Evolutionary conservation across 176 grass and related monocot species (phyloP).

Genomic region (Thinopyrum elongatum): DNA sequence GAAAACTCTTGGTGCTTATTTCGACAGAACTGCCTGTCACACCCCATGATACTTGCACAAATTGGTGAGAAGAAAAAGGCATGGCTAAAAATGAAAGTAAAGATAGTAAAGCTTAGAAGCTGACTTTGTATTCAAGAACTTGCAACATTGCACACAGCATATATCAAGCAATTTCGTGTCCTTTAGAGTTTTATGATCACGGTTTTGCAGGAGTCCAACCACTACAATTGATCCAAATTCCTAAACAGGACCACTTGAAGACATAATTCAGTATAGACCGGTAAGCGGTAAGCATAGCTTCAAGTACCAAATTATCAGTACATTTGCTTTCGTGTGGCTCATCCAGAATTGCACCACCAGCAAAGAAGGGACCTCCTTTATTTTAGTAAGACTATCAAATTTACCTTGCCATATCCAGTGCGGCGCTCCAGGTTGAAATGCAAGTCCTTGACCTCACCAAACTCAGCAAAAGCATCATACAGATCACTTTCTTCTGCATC

Average conservation of each 20-base stretch:
- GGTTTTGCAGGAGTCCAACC: not conserved
- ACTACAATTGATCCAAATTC: not conserved
- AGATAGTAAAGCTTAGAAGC: not conserved
- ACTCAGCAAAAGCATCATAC: slow-evolving; percentile 52
- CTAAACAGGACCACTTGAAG: slow-evolving; percentile 1
- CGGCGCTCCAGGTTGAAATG: slow-evolving; percentile 56
- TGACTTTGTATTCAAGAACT: slow-evolving; percentile 13
- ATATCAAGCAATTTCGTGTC: not conserved
- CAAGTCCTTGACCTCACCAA: slow-evolving; percentile 51
- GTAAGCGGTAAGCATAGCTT: not conserved
- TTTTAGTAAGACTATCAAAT: slow-evolving; percentile 17
- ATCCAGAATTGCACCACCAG: not conserved
- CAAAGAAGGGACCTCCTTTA: not conserved
- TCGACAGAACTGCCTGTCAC: not conserved
- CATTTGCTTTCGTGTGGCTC: not conserved
- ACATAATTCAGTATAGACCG: not conserved
- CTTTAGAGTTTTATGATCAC: not conserved
- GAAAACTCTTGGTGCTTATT: not conserved
- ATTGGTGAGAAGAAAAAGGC: not conserved
- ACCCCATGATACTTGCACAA: not conserved
- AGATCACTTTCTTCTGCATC: slow-evolving; percentile 52
- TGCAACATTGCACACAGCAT: not conserved
- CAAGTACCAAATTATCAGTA: not conserved
- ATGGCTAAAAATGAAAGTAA: not conserved
- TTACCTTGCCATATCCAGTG: slow-evolving; percentile 62